Conservation (phyloP, 2,329 filamentous ascomycete species). For the Raffaelea ambrosiae region DNA sequence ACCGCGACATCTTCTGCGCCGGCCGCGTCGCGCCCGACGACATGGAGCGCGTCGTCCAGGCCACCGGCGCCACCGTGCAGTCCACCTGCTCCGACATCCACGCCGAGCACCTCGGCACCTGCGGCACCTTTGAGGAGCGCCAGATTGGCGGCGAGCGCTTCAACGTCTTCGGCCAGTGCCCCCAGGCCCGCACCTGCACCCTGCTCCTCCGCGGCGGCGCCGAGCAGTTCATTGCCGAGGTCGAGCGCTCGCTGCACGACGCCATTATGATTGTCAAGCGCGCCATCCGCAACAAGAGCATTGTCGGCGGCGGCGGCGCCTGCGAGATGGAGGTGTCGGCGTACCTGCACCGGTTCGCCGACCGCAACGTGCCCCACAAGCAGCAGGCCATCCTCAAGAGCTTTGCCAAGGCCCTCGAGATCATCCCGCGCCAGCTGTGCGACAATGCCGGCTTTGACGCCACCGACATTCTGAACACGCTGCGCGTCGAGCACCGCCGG, state of each 20-base stretch:
- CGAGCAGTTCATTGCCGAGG: conserved; percentile 98
- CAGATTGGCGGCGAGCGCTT: conserved; percentile 96
- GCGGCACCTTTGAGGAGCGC: conserved; percentile 84
- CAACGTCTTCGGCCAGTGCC: conserved; percentile 97
- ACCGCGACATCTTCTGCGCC: conserved; percentile 96
- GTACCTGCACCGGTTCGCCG: conserved; percentile 85
- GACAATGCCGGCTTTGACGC: conserved; percentile 98
- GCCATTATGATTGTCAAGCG: conserved; percentile 99
- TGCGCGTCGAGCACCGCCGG: conserved; percentile 93
- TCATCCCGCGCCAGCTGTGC: conserved; percentile 93
- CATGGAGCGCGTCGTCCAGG: conserved; percentile 92
- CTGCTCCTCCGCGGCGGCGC: conserved; percentile 90
- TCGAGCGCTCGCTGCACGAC: conserved; percentile 94
- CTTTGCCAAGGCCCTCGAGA: conserved; percentile 93
- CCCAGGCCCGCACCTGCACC: conserved; percentile 93
- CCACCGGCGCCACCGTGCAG: conserved; percentile 84
- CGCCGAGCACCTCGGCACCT: conserved; percentile 80
- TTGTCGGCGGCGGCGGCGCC: conserved; percentile 91
- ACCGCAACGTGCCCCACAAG: conserved; percentile 88
- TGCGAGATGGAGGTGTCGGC: conserved; percentile 95
- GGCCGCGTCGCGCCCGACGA: conserved; percentile 87
- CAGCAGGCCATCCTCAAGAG: conserved; percentile 97
- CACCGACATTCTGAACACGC: conserved; percentile 92
- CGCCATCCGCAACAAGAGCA: conserved; percentile 86
- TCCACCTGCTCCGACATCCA: conserved; percentile 96